These are phyloP conservation scores for Brasenia schreberi DNA, from an alignment of 164 flowering plant species.

Conservation along the genomic window DNA sequence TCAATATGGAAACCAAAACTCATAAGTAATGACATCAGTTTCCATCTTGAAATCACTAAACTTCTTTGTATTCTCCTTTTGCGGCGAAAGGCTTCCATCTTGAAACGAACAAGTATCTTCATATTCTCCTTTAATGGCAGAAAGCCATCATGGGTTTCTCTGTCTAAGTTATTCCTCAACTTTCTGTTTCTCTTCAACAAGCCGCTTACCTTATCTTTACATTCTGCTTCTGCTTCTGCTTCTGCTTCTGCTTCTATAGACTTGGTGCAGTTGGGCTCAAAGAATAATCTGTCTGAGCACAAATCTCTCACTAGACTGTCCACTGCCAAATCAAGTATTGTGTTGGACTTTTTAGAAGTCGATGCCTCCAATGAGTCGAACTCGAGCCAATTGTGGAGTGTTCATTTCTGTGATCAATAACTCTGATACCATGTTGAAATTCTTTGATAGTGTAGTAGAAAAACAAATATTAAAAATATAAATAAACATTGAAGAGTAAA, in stretches of 20 bases:
- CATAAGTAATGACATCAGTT: background rate
- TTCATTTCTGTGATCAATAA: conserved; percentile 7
- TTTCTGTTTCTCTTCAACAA: background rate
- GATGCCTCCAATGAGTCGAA: conserved; percentile 5
- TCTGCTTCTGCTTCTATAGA: conserved; percentile 18
- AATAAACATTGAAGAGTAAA: too few species aligned
- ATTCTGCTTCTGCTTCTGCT: conserved; percentile 21
- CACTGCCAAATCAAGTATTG: background rate
- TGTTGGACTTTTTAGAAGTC: background rate
- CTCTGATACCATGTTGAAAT: too few species aligned
- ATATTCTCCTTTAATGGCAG: background rate
- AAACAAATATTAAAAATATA: too few species aligned
- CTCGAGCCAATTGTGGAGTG: conserved; percentile 4
- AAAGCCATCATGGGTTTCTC: background rate
- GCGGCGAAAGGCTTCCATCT: background rate
- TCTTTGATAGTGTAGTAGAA: too few species aligned
- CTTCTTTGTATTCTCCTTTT: background rate
- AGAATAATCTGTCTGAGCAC: conserved; percentile 9
- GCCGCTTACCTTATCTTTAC: conserved; percentile 2
- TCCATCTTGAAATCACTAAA: background rate
- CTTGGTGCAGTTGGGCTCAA: conserved; percentile 11
- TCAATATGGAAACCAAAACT: background rate
- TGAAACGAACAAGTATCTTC: background rate
- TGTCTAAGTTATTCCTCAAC: background rate
- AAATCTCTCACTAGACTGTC: conserved; percentile 1